Base-by-base conservation (phyloP, 257 asterid species). In the Scutellaria minor region DNA sequence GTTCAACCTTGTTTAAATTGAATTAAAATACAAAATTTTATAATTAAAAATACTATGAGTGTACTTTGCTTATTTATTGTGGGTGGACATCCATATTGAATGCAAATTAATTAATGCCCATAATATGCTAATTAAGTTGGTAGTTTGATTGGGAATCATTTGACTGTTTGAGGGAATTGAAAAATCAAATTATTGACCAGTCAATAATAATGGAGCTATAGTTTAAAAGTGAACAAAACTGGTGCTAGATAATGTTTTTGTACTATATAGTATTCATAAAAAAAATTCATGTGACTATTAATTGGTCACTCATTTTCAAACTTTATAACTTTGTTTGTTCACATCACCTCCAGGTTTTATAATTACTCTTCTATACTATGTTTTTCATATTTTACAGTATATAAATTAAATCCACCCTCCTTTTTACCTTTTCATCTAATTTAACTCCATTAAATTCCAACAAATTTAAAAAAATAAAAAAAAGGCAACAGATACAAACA, bases 91-190 rank as follows among this genome's bases (percentile, higher is more conserved):
- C 11, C 58, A 64, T 41, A 73, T 66, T 66, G 35, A 42, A 51
- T 67, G 71, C 74, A 50, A 62, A 69, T 69, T 50, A 46, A 31
- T 18, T 31, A 22, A n/a, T 35, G 66, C 15, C 67, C 22, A 60
- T 41, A 40, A 12, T 2, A 9, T 57, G 57, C 39, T 52, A 53
- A 61, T 44, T 62, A 41, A 68, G 31, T 63, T 61, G 65, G 63
- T 55, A 40, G 66, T 72, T 72, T n/a, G 63, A 18, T 72, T 69
- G 70, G 82, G 83, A 79, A 79, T 79, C 79, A 74, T 74, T 74
- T 74, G 74, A 74, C 76, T 55, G 70, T 58, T 31, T 58, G 52
- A 56, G 70, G 22, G 62, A 11, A 52, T 68, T 78, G 68, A 67
- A 73, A 79, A 63, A 55, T 55, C 40, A 55, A 73, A 62, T 39